Conservation (phyloP, 768 basidiomycete genomes). For the Trichaptum fuscoviolaceum region DNA sequence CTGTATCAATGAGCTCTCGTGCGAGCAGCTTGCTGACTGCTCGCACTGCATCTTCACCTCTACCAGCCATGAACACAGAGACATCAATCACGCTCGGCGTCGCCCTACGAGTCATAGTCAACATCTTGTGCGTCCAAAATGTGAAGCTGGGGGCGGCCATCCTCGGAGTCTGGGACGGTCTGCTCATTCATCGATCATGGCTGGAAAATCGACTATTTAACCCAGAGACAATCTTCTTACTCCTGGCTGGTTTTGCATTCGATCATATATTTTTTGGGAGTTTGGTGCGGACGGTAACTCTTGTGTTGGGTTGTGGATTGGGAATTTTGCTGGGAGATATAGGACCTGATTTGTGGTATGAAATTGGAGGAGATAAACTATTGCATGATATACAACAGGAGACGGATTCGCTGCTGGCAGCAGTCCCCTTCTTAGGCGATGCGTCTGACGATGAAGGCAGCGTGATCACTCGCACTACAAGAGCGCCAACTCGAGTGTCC, state of each 20-base stretch:
- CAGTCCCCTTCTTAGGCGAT: conserved; percentile 33
- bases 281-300: neutral
- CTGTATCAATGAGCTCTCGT: neutral
- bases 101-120: conserved; percentile 1
- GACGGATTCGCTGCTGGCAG: conserved; percentile 28
- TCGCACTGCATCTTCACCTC: neutral
- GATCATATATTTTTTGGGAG: neutral
- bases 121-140: conserved; percentile 1
- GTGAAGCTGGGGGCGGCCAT: neutral
- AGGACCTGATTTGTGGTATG: conserved; percentile 3
- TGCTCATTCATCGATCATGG: conserved; percentile 2
- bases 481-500: neutral
- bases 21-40: neutral
- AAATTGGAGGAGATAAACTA: conserved; percentile 2
- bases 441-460: neutral
- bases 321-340: neutral
- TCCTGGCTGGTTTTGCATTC: neutral
- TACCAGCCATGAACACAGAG: neutral
- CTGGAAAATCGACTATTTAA: neutral
- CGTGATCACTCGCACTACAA: neutral
- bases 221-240: neutral
- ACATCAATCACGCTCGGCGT: neutral
- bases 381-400: conserved; percentile 32
- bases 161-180: neutral
- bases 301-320: neutral